A percentile compares a stretch with the other conserved stretches of the same genome.
Evolutionary conservation across 1,139 yeast species (phyloP).

Genomic region (Lodderomyces elongisporus): DNA sequence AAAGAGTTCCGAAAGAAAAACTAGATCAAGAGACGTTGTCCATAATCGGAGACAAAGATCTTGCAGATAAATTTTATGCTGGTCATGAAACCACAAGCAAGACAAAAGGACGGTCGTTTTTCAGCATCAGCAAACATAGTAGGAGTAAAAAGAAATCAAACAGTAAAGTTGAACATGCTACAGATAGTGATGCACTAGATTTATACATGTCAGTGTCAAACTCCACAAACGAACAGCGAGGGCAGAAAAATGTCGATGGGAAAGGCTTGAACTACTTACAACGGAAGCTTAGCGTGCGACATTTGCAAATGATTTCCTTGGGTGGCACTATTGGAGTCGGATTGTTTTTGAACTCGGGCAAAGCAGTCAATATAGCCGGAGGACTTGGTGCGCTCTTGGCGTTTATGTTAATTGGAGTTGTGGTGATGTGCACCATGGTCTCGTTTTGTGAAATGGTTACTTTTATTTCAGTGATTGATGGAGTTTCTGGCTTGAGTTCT

Average conservation of each 20-base stretch:
- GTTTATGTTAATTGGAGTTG: conserved; percentile 58
- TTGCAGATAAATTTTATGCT: conserved; percentile 27
- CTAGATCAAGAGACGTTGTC: conserved; percentile 18
- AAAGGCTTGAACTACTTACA: conserved; percentile 20
- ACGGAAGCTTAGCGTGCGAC: conserved; percentile 62
- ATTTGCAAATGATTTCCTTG: conserved; percentile 74
- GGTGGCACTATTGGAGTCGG: conserved; percentile 90
- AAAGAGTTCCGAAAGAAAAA: conserved; percentile 8
- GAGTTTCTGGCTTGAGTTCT: conserved; percentile 69
- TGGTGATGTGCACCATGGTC: conserved; percentile 65
- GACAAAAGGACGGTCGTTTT: conserved; percentile 6
- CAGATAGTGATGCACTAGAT: conserved; percentile 11
- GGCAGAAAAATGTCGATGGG: background rate
- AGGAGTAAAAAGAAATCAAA: conserved; percentile 9
- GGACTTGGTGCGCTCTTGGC: conserved; percentile 79
- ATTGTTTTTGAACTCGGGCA: conserved; percentile 68
- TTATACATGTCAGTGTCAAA: conserved; percentile 11
- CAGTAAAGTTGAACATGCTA: conserved; percentile 1
- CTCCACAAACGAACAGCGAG: conserved; percentile 7
- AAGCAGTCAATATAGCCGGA: conserved; percentile 72
- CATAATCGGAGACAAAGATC: conserved; percentile 26
- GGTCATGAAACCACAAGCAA: conserved; percentile 15
- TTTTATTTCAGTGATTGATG: conserved; percentile 74
- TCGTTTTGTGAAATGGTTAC: conserved; percentile 88
- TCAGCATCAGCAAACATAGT: conserved; percentile 2